Evolutionary conservation across 257 asterid species (phyloP).

Genomic region (Solanum arcanum): DNA sequence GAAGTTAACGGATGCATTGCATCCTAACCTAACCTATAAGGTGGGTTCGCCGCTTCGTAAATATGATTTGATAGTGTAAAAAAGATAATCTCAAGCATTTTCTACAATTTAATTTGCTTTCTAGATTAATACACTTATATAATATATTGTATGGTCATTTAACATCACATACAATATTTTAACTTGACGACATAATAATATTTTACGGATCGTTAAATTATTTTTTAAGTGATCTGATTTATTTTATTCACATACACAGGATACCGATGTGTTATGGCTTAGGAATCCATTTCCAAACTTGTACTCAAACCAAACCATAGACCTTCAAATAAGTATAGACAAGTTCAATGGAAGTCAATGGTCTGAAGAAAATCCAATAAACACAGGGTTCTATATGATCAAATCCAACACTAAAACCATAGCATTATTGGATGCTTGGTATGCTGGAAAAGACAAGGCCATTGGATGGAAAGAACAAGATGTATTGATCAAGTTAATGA

Average conservation of each 20-base stretch:
- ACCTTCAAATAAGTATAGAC: conserved; percentile 58
- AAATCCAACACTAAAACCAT: conserved; percentile 39
- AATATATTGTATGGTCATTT: too few species aligned
- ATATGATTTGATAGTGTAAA: not conserved
- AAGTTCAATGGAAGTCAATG: conserved; percentile 23
- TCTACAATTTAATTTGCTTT: too few species aligned
- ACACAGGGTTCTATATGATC: conserved; percentile 59
- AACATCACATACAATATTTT: not conserved
- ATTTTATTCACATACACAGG: conserved; percentile 18
- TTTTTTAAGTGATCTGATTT: not conserved
- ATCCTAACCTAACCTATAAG: too few species aligned
- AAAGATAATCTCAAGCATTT: not conserved
- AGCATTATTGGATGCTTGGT: conserved; percentile 45
- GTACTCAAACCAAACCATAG: conserved; percentile 15
- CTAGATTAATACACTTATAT: not conserved
- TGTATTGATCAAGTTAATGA: conserved; percentile 24
- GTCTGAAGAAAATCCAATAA: conserved; percentile 25
- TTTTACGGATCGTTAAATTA: not conserved
- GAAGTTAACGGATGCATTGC: too few species aligned
- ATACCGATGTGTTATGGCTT: conserved; percentile 56
- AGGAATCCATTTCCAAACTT: conserved; percentile 47
- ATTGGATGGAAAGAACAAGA: conserved; percentile 59
- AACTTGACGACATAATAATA: not conserved
- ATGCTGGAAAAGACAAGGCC: conserved; percentile 18
- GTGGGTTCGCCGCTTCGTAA: too few species aligned